Evolutionary conservation across 2,329 filamentous ascomycete genomes (phyloP), one percentile per base, ranked within the genome.

Genomic region (Podosphaera leucotricha): DNA sequence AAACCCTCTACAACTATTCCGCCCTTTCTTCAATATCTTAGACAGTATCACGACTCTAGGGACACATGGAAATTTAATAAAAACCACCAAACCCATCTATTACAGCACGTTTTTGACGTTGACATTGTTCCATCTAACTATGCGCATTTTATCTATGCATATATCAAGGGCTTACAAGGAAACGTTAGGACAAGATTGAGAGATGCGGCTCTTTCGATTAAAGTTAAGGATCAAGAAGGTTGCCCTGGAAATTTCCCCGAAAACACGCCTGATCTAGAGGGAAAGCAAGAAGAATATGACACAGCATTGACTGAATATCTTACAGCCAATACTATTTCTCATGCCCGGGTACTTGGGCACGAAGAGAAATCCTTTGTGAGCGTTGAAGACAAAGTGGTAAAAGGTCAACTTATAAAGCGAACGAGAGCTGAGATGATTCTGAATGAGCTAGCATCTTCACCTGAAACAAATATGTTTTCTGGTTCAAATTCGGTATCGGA

Each of bases 41-140:
- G 68, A 40, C 74, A 77, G 57, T 93, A 85, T 68, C 68, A 81
- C 61, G 70, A 69, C 45, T 70, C 75, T 48, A 75, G 75, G 46
- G 65, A 69, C 8, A 67, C 66, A 52, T 95, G 87, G 87, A 94
- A 93, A 61, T 95, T 94, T 66, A 92, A 92, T 65, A 94, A 94
- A 64, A 86, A 84, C 53, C 75, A 84, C 57, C 86, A 94, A 61
- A 82, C 77, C 44, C 74, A 82, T 52, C 66, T 94, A 11, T 72
- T 94, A 57, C 87, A 90, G 60, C 76, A 92, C 64, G 63, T 80
- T 39, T 82, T 92, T 57, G 75, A 81, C 52, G 63, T 75, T 50
- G 71, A 75, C 53, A 70, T 72, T 38, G 71, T 94, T 38, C 82
- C 85, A 0, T 63, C 75, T 15, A 64, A 70, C 47, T 72, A 87